Base-by-base conservation (phyloP, 2,329 filamentous ascomycete species). In the Hypoxylon sp. region DNA sequence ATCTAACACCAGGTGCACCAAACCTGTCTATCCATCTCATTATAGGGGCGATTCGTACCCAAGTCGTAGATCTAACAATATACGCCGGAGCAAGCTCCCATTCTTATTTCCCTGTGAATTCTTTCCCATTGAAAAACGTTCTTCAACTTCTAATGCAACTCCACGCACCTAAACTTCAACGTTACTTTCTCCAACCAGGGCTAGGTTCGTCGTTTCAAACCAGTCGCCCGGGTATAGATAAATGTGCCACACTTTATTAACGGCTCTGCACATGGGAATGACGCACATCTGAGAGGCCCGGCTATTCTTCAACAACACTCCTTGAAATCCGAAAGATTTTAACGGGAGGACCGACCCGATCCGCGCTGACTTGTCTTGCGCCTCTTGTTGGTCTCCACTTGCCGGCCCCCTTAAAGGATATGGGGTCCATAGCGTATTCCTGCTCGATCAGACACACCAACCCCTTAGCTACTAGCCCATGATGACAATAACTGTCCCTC, bases 211-310 rank as follows among this genome's bases (percentile, higher is more conserved):
- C 52, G 52, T 46, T 71, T 63, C 53, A 63, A 63, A 65, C 68
- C 68, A 71, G 49, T 65, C 63, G 57, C 60, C 63, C 66, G 68
- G 68, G 68, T 68, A 68, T 68, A 65, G 56, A 64, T 66, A 38
- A 60, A 65, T 63, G 53, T 62, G 60, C 51, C 62, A 66, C 61
- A 57, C 51, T 62, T 57, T 56, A 53, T 61, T 32, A 38, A 63
- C 55, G 34, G 36, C 56, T 59, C 63, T 62, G 65, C 62, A 46
- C 53, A 68, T 61, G 59, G 43, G 62, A 60, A 61, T 68, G 65
- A 66, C 65, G 68, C 65, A 70, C 60, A 25, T 66, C 63, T 59
- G 36, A 53, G 62, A 52, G 60, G 45, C 34, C 65, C 62, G 48
- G 62, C 52, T 62, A 46, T 71, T 69, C 63, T 67, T 71, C 36